These are phyloP conservation scores for Adenanthera pavonina DNA, from an alignment of 306 rosid species.

Conservation along the genomic window DNA sequence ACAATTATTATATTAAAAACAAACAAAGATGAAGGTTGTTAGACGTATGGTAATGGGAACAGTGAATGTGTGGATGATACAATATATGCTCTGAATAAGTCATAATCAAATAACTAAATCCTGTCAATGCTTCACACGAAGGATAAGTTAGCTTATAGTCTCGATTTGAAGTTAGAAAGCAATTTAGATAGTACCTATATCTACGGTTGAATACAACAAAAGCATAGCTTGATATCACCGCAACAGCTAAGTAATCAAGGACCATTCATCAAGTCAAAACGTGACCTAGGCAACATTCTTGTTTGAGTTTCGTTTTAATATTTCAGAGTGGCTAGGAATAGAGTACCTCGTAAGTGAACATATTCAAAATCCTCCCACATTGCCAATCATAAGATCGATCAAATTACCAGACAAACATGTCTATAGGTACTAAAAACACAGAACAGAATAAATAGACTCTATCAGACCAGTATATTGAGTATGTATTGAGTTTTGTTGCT, in stretches of 20 bases:
- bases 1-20: neutral
- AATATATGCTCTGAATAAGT: neutral
- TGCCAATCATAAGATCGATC: conserved; percentile 8
- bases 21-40: neutral
- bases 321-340: neutral
- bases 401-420: neutral
- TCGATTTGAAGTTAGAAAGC: neutral
- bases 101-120: neutral
- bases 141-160: neutral
- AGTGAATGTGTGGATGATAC: neutral
- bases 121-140: neutral
- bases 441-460: neutral
- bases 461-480: neutral
- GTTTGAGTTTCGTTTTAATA: neutral
- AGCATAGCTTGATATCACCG: neutral
- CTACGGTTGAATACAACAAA: neutral
- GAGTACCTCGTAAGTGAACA: neutral
- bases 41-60: neutral
- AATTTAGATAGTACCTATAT: neutral
- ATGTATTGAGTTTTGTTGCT: too few relatives aligned
- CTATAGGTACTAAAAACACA: neutral
- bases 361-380: neutral
- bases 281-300: neutral
- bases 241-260: neutral
- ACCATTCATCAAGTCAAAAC: neutral